Evolutionary conservation across 345 rosid genomes (phyloP).

Genomic region (Sisymbrium altissimum): DNA sequence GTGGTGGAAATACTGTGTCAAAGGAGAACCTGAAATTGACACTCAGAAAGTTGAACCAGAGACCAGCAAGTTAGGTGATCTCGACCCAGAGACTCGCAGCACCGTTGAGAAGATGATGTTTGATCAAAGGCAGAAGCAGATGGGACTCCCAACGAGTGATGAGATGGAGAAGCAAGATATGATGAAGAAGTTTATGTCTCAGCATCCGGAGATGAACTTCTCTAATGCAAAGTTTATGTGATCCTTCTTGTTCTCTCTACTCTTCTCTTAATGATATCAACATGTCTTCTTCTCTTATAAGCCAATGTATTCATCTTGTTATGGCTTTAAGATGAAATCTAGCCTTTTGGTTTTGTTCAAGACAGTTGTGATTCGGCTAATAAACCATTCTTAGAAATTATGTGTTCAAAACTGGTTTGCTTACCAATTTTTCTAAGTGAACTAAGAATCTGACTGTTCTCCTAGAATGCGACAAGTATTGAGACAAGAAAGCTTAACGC

Average conservation of each 20-base stretch:
- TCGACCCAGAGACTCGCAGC: slow-evolving; percentile 73
- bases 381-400: background rate
- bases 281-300: background rate
- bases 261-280: background rate
- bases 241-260: background rate
- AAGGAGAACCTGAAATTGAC: slow-evolving; percentile 83
- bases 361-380: background rate
- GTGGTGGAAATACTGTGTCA: slow-evolving; percentile 88
- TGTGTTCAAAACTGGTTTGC: background rate
- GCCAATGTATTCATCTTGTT: background rate
- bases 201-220: slow-evolving; percentile 29
- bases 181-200: slow-evolving; percentile 81
- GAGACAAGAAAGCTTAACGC: background rate
- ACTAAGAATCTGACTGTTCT: background rate
- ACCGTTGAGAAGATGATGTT: slow-evolving; percentile 95
- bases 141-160: slow-evolving; percentile 91
- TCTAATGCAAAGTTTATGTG: slow-evolving; percentile 29
- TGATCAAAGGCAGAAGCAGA: slow-evolving; percentile 86
- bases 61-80: slow-evolving; percentile 74
- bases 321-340: background rate
- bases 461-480: background rate
- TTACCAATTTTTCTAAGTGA: background rate
- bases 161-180: slow-evolving; percentile 84
- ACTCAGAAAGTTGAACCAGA: slow-evolving; percentile 96
- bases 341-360: background rate